These are phyloP conservation scores for Penicillium brevicompactum DNA, from an alignment of 2,329 filamentous ascomycete genomes.

Conservation along the genomic window DNA sequence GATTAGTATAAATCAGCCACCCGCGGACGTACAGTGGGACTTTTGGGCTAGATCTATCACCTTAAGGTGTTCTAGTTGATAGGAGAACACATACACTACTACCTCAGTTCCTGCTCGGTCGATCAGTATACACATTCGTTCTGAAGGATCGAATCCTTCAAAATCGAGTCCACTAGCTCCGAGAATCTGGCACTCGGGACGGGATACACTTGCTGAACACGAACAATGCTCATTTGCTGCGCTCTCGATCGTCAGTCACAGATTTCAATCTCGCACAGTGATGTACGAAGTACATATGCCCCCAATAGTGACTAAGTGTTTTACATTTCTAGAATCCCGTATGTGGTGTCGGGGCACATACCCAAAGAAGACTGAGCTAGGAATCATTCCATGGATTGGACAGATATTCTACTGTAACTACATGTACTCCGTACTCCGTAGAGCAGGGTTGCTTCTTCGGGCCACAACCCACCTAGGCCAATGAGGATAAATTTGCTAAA, in stretches of 20 bases:
- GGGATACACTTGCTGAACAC: too few relatives aligned
- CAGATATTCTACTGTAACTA: not conserved
- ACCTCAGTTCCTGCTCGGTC: not conserved
- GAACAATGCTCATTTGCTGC: not conserved
- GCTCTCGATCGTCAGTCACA: not conserved
- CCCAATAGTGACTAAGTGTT: not conserved
- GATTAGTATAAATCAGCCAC: not conserved
- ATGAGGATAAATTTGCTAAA: not conserved
- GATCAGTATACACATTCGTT: not conserved
- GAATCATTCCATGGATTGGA: not conserved
- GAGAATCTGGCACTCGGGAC: not conserved
- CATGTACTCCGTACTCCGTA: not conserved
- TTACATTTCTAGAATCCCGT: not conserved
- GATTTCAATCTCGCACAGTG: not conserved
- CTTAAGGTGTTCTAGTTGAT: not conserved
- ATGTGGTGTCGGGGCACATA: not conserved
- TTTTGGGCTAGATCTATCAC: not conserved
- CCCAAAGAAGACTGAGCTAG: not conserved
- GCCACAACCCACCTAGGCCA: not conserved
- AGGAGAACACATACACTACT: not conserved
- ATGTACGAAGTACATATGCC: not conserved
- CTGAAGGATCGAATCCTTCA: not conserved
- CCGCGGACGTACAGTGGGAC: not conserved
- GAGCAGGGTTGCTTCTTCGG: not conserved
- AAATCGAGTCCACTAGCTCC: not conserved